These are phyloP conservation scores for Saksenaea oblongispora DNA, from an alignment of 371 early-diverging fungal species.

Conservation along the genomic window DNA sequence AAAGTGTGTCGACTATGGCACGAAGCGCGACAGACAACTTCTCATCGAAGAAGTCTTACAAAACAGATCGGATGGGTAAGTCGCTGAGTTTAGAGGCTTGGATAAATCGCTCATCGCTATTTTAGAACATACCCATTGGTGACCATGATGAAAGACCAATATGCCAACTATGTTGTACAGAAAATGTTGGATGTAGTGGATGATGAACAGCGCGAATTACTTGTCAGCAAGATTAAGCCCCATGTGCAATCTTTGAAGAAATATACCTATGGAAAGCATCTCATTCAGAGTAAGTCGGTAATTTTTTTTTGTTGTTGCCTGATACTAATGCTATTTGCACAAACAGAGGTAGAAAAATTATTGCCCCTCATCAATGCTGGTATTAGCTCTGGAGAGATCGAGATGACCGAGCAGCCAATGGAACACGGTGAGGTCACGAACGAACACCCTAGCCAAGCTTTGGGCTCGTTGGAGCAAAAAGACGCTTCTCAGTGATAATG, in stretches of 20 bases:
- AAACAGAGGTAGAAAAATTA: conserved; percentile 47
- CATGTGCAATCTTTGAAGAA: conserved; percentile 90
- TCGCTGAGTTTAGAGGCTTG: neutral
- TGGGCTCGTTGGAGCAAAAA: neutral
- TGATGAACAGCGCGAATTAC: conserved; percentile 80
- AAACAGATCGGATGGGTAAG: conserved; percentile 74
- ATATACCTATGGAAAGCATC: conserved; percentile 96
- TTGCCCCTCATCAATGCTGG: conserved; percentile 32
- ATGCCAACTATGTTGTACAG: conserved; percentile 99
- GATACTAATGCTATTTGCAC: neutral
- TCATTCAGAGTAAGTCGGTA: conserved; percentile 69
- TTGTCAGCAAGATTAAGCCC: conserved; percentile 89
- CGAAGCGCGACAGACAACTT: conserved; percentile 66
- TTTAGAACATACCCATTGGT: conserved; percentile 79
- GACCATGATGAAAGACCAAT: conserved; percentile 99
- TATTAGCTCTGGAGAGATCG: neutral
- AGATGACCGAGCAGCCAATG: neutral
- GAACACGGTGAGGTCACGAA: neutral
- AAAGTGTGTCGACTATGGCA: conserved; percentile 87
- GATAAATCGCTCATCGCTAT: neutral
- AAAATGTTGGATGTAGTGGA: conserved; percentile 98
- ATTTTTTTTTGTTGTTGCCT: neutral
- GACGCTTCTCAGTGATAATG: conserved; percentile 3
- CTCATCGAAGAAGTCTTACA: conserved; percentile 91
- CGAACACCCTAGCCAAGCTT: neutral